Evolutionary conservation across 2,329 filamentous ascomycete species (phyloP), one percentile per base, ranked within the genome.

Genomic region (Paracamarosporium sp.): DNA sequence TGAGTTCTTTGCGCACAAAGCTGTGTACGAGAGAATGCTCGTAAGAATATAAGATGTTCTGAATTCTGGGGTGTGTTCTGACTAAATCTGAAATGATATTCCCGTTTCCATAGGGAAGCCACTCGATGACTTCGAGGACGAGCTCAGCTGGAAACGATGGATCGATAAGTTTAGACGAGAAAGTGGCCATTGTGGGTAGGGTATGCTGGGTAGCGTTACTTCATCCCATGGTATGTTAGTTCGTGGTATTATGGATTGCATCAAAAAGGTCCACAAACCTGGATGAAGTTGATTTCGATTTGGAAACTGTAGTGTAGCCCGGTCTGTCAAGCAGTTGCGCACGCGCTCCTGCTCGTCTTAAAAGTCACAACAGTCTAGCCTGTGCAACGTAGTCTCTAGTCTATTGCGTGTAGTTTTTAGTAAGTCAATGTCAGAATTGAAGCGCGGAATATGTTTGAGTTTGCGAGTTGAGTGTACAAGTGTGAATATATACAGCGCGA

Each of bases 81-180:
- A 60, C 53, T 2, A 75, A 64, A 28, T 54, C 60, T 28, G 55
- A 24, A 4, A 73, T 59, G 20, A 59, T 52, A 20, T 55, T 55
- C n/a, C 66, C 68, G n/a, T 69, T 60, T 13, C 60, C 46, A 31
- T 71, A 72, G 0, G 65, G 67, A 1, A 74, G 61, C 20, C 67
- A 54, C 40, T 72, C 64, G 9, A 74, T 64, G 1, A 60, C 63
- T 13, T 65, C 59, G 4, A 73, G 59, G n/a, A 74, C 48, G 5
- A 74, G 58, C 36, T 74, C 71, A 22, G 68, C 51, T 9, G 71
- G 70, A 5, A 73, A 66, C 4, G 57, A 57, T 0, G 61, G 40
- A 1, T 65, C 64, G 22, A 65, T 40, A 5, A 71, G 46, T 15
- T 17, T 54, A 40, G 65, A 60, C 13, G 54, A 40, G 2, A 38